Evolutionary conservation across 1,284 basidiomycete species (phyloP).

Genomic region (Naganishia liquefaciens): DNA sequence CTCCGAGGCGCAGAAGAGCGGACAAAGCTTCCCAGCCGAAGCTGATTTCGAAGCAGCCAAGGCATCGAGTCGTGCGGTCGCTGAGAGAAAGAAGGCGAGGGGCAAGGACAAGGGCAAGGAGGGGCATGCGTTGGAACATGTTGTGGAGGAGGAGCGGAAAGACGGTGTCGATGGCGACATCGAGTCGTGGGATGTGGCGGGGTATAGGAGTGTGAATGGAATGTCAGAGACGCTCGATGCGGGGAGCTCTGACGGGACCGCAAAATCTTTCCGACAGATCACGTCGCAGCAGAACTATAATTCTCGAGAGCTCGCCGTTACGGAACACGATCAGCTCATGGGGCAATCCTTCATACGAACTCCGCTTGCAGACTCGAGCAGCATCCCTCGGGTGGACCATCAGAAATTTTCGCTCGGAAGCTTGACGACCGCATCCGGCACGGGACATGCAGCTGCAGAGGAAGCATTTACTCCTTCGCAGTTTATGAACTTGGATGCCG

Average conservation of each 20-base stretch:
- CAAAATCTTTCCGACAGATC: not conserved
- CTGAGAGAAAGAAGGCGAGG: conserved; percentile 7
- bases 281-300: conserved; percentile 3
- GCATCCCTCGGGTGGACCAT: not conserved
- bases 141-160: conserved; percentile 2
- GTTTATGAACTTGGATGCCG: conserved; percentile 18
- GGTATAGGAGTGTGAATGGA: not conserved
- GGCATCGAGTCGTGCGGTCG: conserved; percentile 19
- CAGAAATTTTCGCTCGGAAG: not conserved
- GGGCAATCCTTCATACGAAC: conserved; percentile 7
- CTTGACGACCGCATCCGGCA: no score
- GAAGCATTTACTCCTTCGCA: conserved; percentile 21
- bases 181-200: not conserved
- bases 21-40: conserved; percentile 13
- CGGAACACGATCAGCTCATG: not conserved
- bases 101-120: conserved; percentile 21
- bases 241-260: not conserved
- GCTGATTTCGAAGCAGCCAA: conserved; percentile 23
- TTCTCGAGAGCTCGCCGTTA: not conserved
- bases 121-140: conserved; percentile 15
- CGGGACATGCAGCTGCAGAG: not conserved
- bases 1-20: conserved; percentile 28
- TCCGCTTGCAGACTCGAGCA: not conserved
- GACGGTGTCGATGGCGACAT: not conserved
- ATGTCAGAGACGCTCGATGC: not conserved